Evolutionary conservation across 352 stramenopile genomes (phyloP).

Genomic region (Phytopythium boreale): DNA sequence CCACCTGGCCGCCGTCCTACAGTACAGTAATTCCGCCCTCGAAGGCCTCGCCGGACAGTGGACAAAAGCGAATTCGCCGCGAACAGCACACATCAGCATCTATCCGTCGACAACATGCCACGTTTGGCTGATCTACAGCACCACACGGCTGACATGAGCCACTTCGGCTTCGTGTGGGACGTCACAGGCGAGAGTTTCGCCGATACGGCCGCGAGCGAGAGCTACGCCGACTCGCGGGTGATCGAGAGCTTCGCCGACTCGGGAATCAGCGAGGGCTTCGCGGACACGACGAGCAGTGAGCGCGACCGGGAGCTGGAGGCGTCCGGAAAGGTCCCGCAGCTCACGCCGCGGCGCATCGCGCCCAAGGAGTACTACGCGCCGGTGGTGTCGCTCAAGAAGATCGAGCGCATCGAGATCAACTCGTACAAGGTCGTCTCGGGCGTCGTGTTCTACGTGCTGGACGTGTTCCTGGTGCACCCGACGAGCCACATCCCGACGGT

Average conservation of each 20-base stretch:
- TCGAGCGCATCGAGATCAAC: slow-evolving; percentile 42
- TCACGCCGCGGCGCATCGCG: slow-evolving; percentile 20
- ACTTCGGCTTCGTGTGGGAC: not conserved
- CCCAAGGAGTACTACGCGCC: slow-evolving; percentile 27
- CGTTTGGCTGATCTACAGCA: not conserved
- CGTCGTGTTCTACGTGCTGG: slow-evolving; percentile 43
- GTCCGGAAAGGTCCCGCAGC: slow-evolving; percentile 1
- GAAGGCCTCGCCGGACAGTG: not conserved
- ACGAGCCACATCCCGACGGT: slow-evolving; percentile 46
- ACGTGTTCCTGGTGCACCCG: slow-evolving; percentile 44
- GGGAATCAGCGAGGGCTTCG: not conserved
- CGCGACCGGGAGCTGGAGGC: slow-evolving; percentile 1
- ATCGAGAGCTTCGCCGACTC: not conserved
- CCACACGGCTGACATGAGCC: not conserved
- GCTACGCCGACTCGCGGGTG: not conserved
- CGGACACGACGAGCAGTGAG: not conserved
- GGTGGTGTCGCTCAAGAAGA: slow-evolving; percentile 26
- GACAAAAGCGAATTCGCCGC: not conserved
- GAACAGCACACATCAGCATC: not conserved
- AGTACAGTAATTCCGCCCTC: too few relatives aligned
- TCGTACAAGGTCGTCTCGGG: slow-evolving; percentile 22
- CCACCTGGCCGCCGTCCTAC: too few relatives aligned
- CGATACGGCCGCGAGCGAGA: not conserved
- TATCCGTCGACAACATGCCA: not conserved
- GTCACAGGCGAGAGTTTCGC: not conserved